phyloP scores from a whole-genome alignment of 164 flowering plant genomes.

The Aristolochia contorta region DNA sequence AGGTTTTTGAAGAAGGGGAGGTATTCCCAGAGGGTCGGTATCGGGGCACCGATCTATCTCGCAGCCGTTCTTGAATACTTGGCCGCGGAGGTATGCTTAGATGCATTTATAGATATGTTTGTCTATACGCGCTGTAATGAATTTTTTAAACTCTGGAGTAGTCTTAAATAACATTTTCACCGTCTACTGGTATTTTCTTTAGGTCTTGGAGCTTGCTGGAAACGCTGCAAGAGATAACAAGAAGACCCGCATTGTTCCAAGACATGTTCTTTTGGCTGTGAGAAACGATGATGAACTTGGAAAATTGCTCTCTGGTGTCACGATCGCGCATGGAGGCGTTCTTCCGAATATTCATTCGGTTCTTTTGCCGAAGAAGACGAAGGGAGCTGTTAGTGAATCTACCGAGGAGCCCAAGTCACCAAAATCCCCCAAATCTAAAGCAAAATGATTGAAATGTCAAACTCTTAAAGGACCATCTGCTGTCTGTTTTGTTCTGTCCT shows the following conservation, averaged over 20 bases:
- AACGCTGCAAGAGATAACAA: slow-evolving; percentile 37
- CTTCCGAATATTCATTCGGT: slow-evolving; percentile 27
- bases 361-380: slow-evolving; percentile 23
- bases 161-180: too few relatives aligned
- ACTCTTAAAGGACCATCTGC: too few relatives aligned
- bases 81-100: slow-evolving; percentile 46
- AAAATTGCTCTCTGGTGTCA: slow-evolving; percentile 22
- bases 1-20: slow-evolving; percentile 44
- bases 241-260: slow-evolving; percentile 26
- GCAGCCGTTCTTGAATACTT: slow-evolving; percentile 58
- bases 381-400: background rate
- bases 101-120: too few relatives aligned
- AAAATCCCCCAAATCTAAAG: slow-evolving; percentile 2
- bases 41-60: slow-evolving; percentile 48
- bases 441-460: too few relatives aligned
- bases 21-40: slow-evolving; percentile 37
- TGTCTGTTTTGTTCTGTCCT: too few relatives aligned
- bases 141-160: too few relatives aligned
- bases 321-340: slow-evolving; percentile 26
- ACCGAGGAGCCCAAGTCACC: background rate
- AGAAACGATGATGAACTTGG: slow-evolving; percentile 32
- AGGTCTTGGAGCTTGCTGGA: slow-evolving; percentile 34
- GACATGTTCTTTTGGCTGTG: slow-evolving; percentile 29
- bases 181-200: background rate
- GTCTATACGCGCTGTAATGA: too few relatives aligned